Base-by-base conservation (phyloP, 2,329 filamentous ascomycete species). In the Aspergillus vadensis region DNA sequence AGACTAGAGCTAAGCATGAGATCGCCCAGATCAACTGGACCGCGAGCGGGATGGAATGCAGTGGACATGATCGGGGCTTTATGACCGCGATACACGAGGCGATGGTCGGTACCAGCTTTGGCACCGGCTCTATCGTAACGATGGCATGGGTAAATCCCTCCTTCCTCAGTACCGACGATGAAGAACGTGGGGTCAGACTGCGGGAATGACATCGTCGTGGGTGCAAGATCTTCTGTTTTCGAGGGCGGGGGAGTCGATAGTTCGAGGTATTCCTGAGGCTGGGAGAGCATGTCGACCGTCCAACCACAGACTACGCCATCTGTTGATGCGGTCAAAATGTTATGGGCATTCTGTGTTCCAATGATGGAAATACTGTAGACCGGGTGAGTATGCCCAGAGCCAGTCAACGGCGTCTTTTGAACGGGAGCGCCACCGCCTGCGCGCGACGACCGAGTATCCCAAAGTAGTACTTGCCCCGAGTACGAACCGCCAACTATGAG, bases 301-400 rank as follows among this genome's bases (percentile, higher is more conserved):
- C 95, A 99, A 51, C 93, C 91, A 76, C 95, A 99, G 44, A 98
- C 92, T 9, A 96, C 92, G 57, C 95, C 95, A 72, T 99, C 95
- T 0, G 95, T 99, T 1, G 92, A 97, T 74, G 92, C 94, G 36
- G 93, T 97, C 69, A 99, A 91, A 74, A 99, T 97, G 76, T 98
- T 99, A 80, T 97, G 97, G 61, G 95, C 95, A 75, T 99, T 99
- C 73, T 98, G 95, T 0, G 96, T 99, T 65, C 95, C 95, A 53
- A 99, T 92, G 58, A 99, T 96, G 64, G 95, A 91, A 59, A 99
- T 87, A 41, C 90, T 92, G 80, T 99, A 99, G 65, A 99, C 91
- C 0, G 95, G 95, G 72, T 99, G 95, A 7, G 95, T 96, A 76
- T 99, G 95, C 14, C 95, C 93, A 14, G 91, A 93, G 53, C 95